These are phyloP conservation scores for Brasilioporus rufonigricans DNA, from an alignment of 768 basidiomycete species.

Conservation along the genomic window DNA sequence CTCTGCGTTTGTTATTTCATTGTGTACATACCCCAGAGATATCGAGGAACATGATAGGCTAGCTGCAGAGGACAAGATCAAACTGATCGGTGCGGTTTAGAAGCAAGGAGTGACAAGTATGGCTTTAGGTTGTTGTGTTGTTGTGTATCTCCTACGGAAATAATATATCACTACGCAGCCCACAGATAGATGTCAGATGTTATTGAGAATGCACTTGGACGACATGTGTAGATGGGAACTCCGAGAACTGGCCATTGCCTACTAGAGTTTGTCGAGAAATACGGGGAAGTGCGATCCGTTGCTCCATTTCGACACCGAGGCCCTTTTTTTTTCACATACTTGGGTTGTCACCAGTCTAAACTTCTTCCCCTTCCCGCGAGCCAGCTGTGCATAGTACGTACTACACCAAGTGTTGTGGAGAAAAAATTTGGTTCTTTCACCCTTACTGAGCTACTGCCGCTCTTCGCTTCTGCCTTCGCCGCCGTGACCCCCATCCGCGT, in stretches of 20 bases:
- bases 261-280: neutral
- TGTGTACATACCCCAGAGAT: slow-evolving; percentile 42
- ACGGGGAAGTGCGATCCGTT: neutral
- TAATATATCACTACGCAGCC: neutral
- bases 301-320: slow-evolving; percentile 3
- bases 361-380: neutral
- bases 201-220: neutral
- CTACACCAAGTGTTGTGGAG: neutral
- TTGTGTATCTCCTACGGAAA: slow-evolving; percentile 1
- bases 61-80: slow-evolving; percentile 43
- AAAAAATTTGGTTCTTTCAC: slow-evolving; percentile 11
- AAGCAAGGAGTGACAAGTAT: neutral
- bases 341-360: neutral
- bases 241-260: neutral
- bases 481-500: neutral
- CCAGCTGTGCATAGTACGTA: slow-evolving; percentile 2
- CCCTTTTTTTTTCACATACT: slow-evolving; percentile 4
- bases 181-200: neutral
- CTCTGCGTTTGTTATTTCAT: neutral
- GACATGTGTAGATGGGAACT: neutral
- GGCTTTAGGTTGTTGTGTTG: neutral
- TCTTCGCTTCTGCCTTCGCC: slow-evolving; percentile 1
- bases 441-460: neutral
- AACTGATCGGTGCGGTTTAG: slow-evolving; percentile 2
- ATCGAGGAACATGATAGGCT: slow-evolving; percentile 75